Base-by-base conservation (phyloP, 2,329 filamentous ascomycete species). In the Xylariales sp. region DNA sequence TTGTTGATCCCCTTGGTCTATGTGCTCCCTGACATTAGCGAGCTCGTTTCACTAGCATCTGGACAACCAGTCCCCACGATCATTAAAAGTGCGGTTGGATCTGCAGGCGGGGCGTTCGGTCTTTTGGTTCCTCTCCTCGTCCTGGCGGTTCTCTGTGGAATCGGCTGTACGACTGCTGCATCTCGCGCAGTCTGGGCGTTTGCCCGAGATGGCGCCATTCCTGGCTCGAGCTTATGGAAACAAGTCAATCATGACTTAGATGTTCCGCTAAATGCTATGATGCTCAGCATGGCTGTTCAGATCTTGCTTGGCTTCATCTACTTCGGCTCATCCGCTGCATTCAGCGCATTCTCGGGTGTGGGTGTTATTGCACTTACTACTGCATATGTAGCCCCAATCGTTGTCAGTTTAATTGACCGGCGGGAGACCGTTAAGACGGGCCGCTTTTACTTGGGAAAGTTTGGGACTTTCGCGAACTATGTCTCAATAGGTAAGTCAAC, bases 171-270 rank as follows among this genome's bases (percentile, higher is more conserved):
- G 2, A 85, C 81, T 2, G 81, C 82, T 28, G 67, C 81, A 6
- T 83, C 80, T 13, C 77, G 82, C 38, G 81, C 75, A 58, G 75
- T 75, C 33, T 86, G 81, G 74, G 81, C 81, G 1, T 86, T 86
- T 54, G 73, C 82, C 30, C 78, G 82, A 51, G 82, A 86, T 50
- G 80, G 81, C 35, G 82, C 81, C 43, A 78, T 86, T 29, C 82
- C 82, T 16, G 80, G 78, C 13, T 75, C 76, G 40, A 61, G 65
- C 40, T 65, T 57, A 62, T 85, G 81, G 78, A 75, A 74, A 54
- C 56, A 70, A 44, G 74, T 86, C 48, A 75, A 85, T 65, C 61
- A 60, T 32, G 75, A 67, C 41, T 67, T 84, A 1, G 80, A 83
- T 44, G 71, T 85, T 4, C 82, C 82, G 0, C 50, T 85, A 39